Base-by-base conservation (phyloP, 306 rosid species). In the Fragaria iinumae region DNA sequence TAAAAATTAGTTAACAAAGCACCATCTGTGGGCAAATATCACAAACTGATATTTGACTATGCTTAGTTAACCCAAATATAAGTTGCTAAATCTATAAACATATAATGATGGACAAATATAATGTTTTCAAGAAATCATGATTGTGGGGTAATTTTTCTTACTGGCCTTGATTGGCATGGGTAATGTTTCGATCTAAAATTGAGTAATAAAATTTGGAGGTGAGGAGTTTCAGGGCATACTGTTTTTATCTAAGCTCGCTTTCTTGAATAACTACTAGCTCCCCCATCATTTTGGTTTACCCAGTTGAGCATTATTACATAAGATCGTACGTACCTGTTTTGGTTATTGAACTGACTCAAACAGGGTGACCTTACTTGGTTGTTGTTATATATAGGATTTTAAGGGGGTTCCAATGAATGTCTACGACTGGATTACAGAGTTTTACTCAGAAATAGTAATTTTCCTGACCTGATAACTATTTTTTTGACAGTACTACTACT, bases 381-480 rank as follows among this genome's bases (percentile, higher is more conserved):
- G 69, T 60, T 60, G 18, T 16, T 63, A 48, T 62, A 29, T 25
- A 60, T 23, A 55, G 83, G 69, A 8, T 74, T 56, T 23, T 11
- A 47, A n/a, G 67, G 67, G 76, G 49, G 76, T 55, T 67, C 64
- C 48, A 36, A 57, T 43, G 57, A 73, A 41, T 43, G 41, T 62
- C 68, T 41, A 53, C 44, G 27, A 41, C 83, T 68, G 73, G 78
- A 17, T 79, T 80, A 67, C 72, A 48, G 67, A 71, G 38, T 79
- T 80, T 66, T 77, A 36, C 72, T 74, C 87, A 27, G 79, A 88
- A 81, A 84, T 82, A 63, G 88, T 39, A 81, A 84, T 65, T 74
- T 74, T 73, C 65, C 76, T 79, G 87, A 74, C 47, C 36, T 81
- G 48, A 38, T 32, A 29, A 62, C 3, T 63, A 6, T 63, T 83